These are phyloP conservation scores for Penstemon newberryi DNA, from an alignment of 257 asterid species.

Conservation along the genomic window DNA sequence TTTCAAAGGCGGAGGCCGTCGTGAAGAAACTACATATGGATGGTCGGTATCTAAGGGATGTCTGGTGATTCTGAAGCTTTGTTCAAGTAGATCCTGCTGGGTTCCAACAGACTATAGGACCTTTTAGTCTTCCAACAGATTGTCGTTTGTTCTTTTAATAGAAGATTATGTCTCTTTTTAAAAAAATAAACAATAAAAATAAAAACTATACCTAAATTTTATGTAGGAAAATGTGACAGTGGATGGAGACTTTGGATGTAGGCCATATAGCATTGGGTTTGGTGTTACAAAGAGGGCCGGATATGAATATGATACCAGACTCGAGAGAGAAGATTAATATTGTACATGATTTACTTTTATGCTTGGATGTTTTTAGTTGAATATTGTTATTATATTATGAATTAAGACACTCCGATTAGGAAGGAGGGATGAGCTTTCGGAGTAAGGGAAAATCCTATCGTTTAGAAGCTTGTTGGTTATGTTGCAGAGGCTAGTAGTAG, in stretches of 20 bases:
- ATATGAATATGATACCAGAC: neutral
- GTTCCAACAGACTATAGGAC: conserved; percentile 12
- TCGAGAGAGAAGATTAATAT: too few species aligned
- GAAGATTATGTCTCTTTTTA: neutral
- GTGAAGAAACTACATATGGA: conserved; percentile 77
- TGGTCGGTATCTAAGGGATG: conserved; percentile 76
- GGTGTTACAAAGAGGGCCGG: neutral
- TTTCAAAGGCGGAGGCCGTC: conserved; percentile 62
- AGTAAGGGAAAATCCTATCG: too few species aligned
- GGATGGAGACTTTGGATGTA: conserved; percentile 6
- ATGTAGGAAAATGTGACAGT: conserved; percentile 24
- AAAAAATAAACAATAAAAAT: too few species aligned
- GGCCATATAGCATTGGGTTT: neutral
- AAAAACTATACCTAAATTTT: neutral
- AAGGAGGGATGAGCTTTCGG: too few species aligned
- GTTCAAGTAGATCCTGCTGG: conserved; percentile 4
- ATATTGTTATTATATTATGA: too few species aligned
- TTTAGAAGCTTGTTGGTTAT: too few species aligned
- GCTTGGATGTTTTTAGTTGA: too few species aligned
- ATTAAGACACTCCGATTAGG: too few species aligned
- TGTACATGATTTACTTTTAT: too few species aligned
- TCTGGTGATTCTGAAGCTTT: conserved; percentile 50
- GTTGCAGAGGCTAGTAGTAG: too few species aligned
- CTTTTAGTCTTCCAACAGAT: conserved; percentile 5
- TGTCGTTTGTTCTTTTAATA: conserved; percentile 6